A percentile compares a stretch with the other conserved stretches of the same genome.
Conservation (phyloP, 805 yeast genomes). For the Cyberlindnera subsufficiens region DNA sequence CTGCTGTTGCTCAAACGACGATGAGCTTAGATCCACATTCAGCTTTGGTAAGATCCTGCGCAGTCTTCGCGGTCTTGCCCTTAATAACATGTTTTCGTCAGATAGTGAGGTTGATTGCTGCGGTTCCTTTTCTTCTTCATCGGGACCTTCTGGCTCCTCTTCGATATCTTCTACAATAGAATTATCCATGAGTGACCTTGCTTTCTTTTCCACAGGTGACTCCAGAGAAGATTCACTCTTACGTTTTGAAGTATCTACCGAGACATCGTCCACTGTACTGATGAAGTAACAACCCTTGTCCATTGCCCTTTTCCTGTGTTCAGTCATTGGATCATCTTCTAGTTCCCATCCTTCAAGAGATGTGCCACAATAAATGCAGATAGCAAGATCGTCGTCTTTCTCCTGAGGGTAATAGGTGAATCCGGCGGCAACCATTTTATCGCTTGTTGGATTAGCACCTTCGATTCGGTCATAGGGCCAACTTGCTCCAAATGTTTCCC, state of each 20-base stretch:
- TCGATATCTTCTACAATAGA: constrained; percentile 1
- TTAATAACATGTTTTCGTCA: background rate
- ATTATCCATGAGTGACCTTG: background rate
- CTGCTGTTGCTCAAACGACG: background rate
- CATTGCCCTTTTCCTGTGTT: constrained; percentile 43
- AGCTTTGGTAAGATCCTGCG: constrained; percentile 9
- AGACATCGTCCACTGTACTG: background rate
- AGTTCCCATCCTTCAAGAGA: constrained; percentile 69
- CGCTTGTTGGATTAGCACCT: constrained; percentile 33
- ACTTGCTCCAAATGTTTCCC: constrained; percentile 32
- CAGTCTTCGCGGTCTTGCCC: constrained; percentile 10
- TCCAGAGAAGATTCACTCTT: background rate
- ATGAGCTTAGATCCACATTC: constrained; percentile 3
- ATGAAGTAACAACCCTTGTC: constrained; percentile 32
- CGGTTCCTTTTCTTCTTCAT: constrained; percentile 1
- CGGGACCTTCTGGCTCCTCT: background rate
- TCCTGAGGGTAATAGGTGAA: constrained; percentile 51
- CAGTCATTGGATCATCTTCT: constrained; percentile 56
- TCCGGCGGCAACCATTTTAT: constrained; percentile 52
- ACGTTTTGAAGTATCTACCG: background rate
- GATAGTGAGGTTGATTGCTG: background rate
- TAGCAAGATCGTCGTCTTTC: constrained; percentile 46
- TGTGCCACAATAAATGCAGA: constrained; percentile 60
- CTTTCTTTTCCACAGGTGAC: constrained; percentile 1
- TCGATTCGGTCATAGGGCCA: constrained; percentile 44